Evolutionary conservation across 192 early-diverging fungal genomes (phyloP).

Genomic region (Coemansia sp.): DNA sequence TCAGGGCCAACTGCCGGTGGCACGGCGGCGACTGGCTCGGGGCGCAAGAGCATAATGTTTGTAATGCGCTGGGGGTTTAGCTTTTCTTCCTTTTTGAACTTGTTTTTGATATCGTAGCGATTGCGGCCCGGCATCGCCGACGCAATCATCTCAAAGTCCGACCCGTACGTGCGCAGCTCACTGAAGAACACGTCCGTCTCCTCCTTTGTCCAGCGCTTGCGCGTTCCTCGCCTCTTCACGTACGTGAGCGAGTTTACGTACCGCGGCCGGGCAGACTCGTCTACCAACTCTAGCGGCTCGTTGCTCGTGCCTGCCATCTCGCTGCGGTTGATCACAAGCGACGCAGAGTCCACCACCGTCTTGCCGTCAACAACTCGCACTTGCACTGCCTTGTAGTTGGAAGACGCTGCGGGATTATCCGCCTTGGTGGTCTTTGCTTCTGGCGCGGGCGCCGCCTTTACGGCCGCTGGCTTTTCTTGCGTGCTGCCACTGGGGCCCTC

Average conservation of each 20-base stretch:
- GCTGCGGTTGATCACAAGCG: conserved; percentile 44
- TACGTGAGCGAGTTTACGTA: conserved; percentile 54
- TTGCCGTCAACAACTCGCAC: conserved; percentile 54
- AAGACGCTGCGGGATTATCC: background rate
- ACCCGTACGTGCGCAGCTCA: conserved; percentile 40
- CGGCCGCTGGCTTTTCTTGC: background rate
- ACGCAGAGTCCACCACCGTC: conserved; percentile 48
- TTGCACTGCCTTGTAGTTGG: conserved; percentile 42
- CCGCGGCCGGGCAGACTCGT: conserved; percentile 40
- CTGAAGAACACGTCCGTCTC: conserved; percentile 51
- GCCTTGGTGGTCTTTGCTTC: background rate
- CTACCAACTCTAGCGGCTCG: conserved; percentile 47
- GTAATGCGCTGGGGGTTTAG: conserved; percentile 29
- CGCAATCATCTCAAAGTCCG: conserved; percentile 56
- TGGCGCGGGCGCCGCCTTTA: background rate
- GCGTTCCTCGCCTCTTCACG: conserved; percentile 26
- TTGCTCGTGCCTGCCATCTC: conserved; percentile 28
- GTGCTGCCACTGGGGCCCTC: background rate
- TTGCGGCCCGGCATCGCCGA: conserved; percentile 31
- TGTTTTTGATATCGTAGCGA: conserved; percentile 51
- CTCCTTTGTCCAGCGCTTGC: conserved; percentile 42
- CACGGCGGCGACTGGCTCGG: conserved; percentile 8
- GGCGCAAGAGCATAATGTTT: conserved; percentile 23
- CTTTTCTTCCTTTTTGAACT: conserved; percentile 54
- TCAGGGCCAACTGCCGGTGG: background rate